phyloP scores from a whole-genome alignment of 1,139 yeast species.

The Entelexis sorbosivorans region DNA sequence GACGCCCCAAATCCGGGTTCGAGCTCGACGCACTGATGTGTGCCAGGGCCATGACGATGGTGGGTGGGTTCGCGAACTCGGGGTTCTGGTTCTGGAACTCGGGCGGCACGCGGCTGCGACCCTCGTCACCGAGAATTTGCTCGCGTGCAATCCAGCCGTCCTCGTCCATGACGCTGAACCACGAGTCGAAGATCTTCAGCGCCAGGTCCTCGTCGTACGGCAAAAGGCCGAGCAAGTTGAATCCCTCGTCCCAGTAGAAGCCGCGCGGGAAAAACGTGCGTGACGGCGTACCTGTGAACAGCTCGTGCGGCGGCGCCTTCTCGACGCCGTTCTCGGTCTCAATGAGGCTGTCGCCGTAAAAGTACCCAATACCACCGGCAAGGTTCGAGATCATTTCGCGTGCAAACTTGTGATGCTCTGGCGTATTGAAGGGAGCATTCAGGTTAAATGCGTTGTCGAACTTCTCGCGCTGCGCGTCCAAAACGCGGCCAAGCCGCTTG shows the following conservation, averaged over 20 bases:
- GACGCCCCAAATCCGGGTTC: conserved; percentile 21
- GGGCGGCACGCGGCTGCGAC: conserved; percentile 77
- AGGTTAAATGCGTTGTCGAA: conserved; percentile 48
- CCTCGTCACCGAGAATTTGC: conserved; percentile 85
- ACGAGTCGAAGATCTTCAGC: conserved; percentile 68
- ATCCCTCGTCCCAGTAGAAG: conserved; percentile 98
- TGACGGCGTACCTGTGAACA: conserved; percentile 81
- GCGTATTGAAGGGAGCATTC: conserved; percentile 43
- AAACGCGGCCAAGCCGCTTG: conserved; percentile 33
- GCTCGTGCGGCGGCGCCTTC: conserved; percentile 34
- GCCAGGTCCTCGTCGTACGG: conserved; percentile 79
- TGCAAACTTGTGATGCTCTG: conserved; percentile 49
- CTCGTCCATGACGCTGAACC: conserved; percentile 78
- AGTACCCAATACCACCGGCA: conserved; percentile 82
- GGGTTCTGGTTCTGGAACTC: conserved; percentile 83
- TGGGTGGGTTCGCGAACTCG: conserved; percentile 90
- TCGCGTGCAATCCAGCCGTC: conserved; percentile 97
- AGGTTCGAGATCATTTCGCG: conserved; percentile 70
- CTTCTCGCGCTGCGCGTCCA: conserved; percentile 41
- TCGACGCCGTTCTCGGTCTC: conserved; percentile 26
- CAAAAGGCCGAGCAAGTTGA: conserved; percentile 72
- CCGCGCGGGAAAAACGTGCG: conserved; percentile 94
- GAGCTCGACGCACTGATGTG: conserved; percentile 35
- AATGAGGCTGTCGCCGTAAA: conserved; percentile 76
- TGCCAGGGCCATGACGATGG: conserved; percentile 69